Percentiles rank a stretch among this genome's conserved stretches.
These are phyloP conservation scores for Phytophthora cajani DNA, from an alignment of 352 stramenopile genomes.

Conservation along the genomic window DNA sequence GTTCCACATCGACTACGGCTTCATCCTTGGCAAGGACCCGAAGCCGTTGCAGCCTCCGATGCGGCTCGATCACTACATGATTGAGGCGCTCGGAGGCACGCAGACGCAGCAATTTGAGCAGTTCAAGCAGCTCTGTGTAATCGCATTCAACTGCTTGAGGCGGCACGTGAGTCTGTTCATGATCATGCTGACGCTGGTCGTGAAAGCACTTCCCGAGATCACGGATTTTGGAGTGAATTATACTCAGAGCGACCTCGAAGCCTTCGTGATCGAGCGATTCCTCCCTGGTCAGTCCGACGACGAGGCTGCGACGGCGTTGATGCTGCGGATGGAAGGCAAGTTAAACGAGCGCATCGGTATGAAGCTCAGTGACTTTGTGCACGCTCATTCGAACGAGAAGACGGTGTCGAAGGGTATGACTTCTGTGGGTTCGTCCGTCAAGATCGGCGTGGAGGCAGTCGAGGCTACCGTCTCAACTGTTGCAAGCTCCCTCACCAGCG, in stretches of 20 bases:
- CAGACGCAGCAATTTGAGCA: slow-evolving; percentile 84
- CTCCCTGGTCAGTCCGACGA: slow-evolving; percentile 83
- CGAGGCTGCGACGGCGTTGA: slow-evolving; percentile 79
- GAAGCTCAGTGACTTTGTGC: slow-evolving; percentile 88
- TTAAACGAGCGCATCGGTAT: slow-evolving; percentile 87
- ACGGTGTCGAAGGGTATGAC: slow-evolving; percentile 85
- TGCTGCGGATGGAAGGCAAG: slow-evolving; percentile 88
- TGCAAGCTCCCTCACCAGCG: slow-evolving; percentile 74
- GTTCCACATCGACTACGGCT: slow-evolving; percentile 99
- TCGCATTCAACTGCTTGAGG: slow-evolving; percentile 88
- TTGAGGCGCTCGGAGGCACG: slow-evolving; percentile 81
- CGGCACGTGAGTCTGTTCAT: slow-evolving; percentile 88
- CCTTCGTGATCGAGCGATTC: slow-evolving; percentile 86
- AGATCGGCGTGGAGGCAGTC: slow-evolving; percentile 79
- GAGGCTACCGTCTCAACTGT: slow-evolving; percentile 81
- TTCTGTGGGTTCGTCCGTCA: slow-evolving; percentile 80
- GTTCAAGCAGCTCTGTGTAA: slow-evolving; percentile 88
- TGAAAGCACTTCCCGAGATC: slow-evolving; percentile 85
- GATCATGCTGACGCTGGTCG: slow-evolving; percentile 86
- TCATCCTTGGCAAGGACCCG: slow-evolving; percentile 98
- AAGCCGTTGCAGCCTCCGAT: slow-evolving; percentile 98
- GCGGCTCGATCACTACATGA: slow-evolving; percentile 95
- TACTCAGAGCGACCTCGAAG: slow-evolving; percentile 84
- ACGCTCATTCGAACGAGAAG: slow-evolving; percentile 87
- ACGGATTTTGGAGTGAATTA: slow-evolving; percentile 89